Base-by-base conservation (phyloP, 805 yeast genomes). In the Metschnikowia peoriensis region DNA sequence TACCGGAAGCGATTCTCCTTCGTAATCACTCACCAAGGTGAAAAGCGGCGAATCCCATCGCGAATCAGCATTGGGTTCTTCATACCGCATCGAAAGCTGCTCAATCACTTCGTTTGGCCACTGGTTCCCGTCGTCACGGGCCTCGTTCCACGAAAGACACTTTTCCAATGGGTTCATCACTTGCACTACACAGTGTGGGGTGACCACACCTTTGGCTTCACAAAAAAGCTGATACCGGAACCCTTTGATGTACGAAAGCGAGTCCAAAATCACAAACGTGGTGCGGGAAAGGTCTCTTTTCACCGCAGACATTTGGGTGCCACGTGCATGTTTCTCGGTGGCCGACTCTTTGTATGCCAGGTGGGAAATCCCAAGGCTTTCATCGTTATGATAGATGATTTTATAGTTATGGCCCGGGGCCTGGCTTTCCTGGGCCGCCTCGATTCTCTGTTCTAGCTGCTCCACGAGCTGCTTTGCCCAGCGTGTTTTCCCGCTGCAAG, bases 11-110 rank as follows among this genome's bases (percentile, higher is more conserved):
- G 68, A 70, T 14, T 72, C 73, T 34, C 85, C 85, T 11, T 64
- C 68, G 41, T 66, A 61, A 46, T 80, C 83, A 61, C 74, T 79
- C 3, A 84, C 79, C 1, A 92, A 69, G 0, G 89, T 83, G 64
- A 91, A 85, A 55, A 93, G 71, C 6, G 99, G 99, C 4, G 96
- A 83, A 64, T 94, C 99, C 99, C 99, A 94, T 54, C 97, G 73
- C 28, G 86, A 82, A 62, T 82, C 81, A 34, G 84, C 83, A 64
- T 89, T 87, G 0, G 99, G 99, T 66, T 94, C 99, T 69, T 94
- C 99, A 64, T 85, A 94, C 53, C 99, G 70, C 83, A 91, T 88
- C 4, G 83, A 79, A 52, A 93, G 72, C 48, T 86, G 92, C 14
- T 77, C 77, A 39, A 91, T 72, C 28, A 89, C 68, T 35, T 81